Conservation (phyloP, 345 rosid species). For the Murraya paniculata region DNA sequence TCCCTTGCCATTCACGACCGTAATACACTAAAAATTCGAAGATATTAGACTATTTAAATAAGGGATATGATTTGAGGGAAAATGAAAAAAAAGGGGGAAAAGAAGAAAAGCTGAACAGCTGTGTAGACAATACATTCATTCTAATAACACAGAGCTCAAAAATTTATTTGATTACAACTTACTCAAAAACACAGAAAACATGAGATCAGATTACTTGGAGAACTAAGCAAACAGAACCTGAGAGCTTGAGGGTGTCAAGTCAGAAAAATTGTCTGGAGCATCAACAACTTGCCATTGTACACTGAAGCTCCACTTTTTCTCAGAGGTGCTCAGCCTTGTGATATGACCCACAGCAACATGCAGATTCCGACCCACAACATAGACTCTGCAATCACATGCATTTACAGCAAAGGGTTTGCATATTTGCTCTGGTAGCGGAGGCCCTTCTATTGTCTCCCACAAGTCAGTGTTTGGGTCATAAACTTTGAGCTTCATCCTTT, state of each 20-base stretch:
- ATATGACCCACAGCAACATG: conserved; percentile 67
- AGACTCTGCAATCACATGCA: conserved; percentile 53
- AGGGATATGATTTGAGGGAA: background rate
- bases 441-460: conserved; percentile 75
- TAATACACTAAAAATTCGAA: background rate
- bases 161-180: conserved; percentile 21
- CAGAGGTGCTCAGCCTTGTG: conserved; percentile 32
- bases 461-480: conserved; percentile 57
- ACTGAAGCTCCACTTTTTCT: conserved; percentile 42
- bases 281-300: conserved; percentile 69
- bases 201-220: background rate
- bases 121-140: conserved; percentile 4
- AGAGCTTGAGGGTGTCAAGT: conserved; percentile 75
- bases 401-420: conserved; percentile 83
- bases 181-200: conserved; percentile 11
- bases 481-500: conserved; percentile 93
- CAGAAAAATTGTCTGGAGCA: conserved; percentile 55
- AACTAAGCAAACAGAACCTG: conserved; percentile 74
- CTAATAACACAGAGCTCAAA: conserved; percentile 9
- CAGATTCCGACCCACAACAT: conserved; percentile 77
- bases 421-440: conserved; percentile 77
- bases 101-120: background rate
- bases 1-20: background rate
- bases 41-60: background rate
- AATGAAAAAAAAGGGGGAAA: background rate